Evolutionary conservation across 2,329 filamentous ascomycete genomes (phyloP), one percentile per base, ranked within the genome.

Genomic region (Aspergillus ruber): DNA sequence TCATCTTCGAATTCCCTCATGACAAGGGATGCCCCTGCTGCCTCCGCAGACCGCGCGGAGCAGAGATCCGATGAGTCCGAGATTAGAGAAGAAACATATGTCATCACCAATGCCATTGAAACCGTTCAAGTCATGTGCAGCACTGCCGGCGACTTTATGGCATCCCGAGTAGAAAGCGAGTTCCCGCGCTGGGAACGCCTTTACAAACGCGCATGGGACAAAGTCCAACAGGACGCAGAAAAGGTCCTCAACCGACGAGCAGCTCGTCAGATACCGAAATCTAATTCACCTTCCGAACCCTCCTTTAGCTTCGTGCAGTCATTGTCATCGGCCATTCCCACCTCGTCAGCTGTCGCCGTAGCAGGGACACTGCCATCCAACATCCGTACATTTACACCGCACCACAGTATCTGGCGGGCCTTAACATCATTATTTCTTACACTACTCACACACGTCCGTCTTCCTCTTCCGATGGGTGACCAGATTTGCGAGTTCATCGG

Each of bases 61-160:
- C 64, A 72, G 80, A 0, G 86, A 45, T 44, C 55, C 33, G 49
- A 61, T 36, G 54, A 58, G 36, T 41, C 52, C 43, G 56, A 56
- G 48, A 62, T 60, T 49, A 59, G 64, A 52, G 67, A 73, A 58
- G 67, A 72, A 56, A 64, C 59, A 8, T 74, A 66, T 50, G 71
- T 96, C 8, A 79, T 80, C 2, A 78, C 85, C 7, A 81, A 84
- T 13, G 84, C 89, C 5, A 83, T 88, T 49, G 76, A 82, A 12
- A 80, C 88, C 0, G 73, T 97, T 3, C 74, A 74, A 2, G 72
- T 78, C 9, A 76, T 96, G 48, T 94, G 88, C 61, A 71, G 74
- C 47, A 74, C 80, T 42, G 88, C 88, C 0, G 88, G 90, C 0
- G 83, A 89, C 51, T 98, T 98, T 62, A 81, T 97, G 69, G 75